Evolutionary conservation across 352 stramenopile genomes (phyloP), one percentile per base, ranked within the genome.

Genomic region (Phytophthora agathidicida): DNA sequence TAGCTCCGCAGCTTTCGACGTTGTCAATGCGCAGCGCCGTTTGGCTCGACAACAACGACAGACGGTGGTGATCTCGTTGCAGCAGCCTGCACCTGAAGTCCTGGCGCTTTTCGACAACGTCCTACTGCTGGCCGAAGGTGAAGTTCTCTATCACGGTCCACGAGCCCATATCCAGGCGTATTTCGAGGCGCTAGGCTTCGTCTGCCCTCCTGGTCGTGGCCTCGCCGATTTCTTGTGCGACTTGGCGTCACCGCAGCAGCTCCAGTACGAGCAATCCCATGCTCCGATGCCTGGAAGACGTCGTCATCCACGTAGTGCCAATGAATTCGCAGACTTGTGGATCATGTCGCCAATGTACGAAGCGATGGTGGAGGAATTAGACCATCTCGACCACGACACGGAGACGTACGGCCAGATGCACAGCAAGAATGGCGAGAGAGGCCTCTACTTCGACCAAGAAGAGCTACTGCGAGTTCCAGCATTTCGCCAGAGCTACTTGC

Each of bases 91-190:
- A 2, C 93, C 94, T 16, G 94, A 98, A 78, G 86, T 96, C 2
- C 82, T 96, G 35, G 76, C 81, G 16, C 71, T 98, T 7, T 98
- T 98, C 74, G 94, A 98, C 70, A 88, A 98, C 37, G 52, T 98
- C 2, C 79, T 98, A 19, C 41, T 98, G 8, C 60, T 98, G 22
- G 81, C 88, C 54, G 71, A 94, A 26, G 93, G 94, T 45, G 65
- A 83, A 42, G 75, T 98, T 17, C 77, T 98, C 7, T 98, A 96
- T 57, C 75, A 71, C 93, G 52, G 71, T 85, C 48, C 86, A 70
- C 68, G 73, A 71, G 49, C 76, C 73, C 37, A 76, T 61, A 72
- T 75, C 5, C 59, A 88, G 32, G 67, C 71, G 17, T 96, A 97
- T 55, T 97, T 98, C 59, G 75, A 83, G 22, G 61, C 54, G 5